These are phyloP conservation scores for Tetrapisispora taiwanensis DNA, from an alignment of 805 yeast species.

Conservation along the genomic window DNA sequence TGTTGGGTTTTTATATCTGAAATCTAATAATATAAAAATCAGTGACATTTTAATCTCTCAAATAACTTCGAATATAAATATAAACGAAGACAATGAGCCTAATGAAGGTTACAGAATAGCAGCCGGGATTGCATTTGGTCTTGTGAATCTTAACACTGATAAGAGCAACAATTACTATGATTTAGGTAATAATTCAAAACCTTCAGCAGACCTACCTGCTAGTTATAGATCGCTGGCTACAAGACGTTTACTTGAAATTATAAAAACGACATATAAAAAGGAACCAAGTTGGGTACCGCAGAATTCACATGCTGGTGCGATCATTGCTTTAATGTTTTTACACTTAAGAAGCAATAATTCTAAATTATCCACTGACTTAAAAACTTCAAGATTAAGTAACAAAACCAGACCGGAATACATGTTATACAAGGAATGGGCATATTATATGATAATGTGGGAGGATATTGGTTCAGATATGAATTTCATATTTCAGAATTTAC, in stretches of 20 bases:
- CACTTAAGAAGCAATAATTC: conserved; percentile 57
- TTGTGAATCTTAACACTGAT: conserved; percentile 43
- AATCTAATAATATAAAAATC: conserved; percentile 76
- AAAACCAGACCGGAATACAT: conserved; percentile 59
- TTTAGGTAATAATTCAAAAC: neutral
- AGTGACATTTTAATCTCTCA: conserved; percentile 69
- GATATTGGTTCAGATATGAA: conserved; percentile 35
- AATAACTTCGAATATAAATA: conserved; percentile 38
- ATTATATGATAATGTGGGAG: conserved; percentile 66
- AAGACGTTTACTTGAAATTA: conserved; percentile 11
- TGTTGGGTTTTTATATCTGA: conserved; percentile 72
- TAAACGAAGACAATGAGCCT: conserved; percentile 46
- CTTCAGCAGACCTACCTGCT: neutral
- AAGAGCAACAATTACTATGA: neutral
- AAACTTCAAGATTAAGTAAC: conserved; percentile 31
- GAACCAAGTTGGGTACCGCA: conserved; percentile 26
- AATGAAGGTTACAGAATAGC: conserved; percentile 78
- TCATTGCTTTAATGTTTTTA: conserved; percentile 64
- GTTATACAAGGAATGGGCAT: conserved; percentile 52
- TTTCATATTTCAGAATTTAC: conserved; percentile 16
- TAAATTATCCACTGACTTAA: conserved; percentile 46
- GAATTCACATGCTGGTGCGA: conserved; percentile 52
- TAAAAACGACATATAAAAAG: conserved; percentile 13
- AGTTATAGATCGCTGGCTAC: neutral
- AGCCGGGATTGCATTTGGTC: conserved; percentile 83